Conservation (phyloP, 345 rosid species). For the Arabis hirsuta region DNA sequence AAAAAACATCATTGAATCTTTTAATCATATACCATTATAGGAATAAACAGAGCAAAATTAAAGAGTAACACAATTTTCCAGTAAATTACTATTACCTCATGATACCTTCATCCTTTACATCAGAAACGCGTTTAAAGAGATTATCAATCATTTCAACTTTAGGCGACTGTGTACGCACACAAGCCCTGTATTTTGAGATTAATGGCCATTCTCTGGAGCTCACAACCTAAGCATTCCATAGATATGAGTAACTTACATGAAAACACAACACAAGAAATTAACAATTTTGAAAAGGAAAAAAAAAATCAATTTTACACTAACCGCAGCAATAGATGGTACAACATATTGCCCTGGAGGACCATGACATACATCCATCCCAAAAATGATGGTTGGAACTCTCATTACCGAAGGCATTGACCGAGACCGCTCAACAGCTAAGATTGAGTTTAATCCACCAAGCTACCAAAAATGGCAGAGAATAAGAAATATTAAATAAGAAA, state of each 20-base stretch:
- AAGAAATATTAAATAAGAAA: too few relatives aligned
- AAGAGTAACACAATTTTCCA: too few relatives aligned
- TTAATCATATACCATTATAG: too few relatives aligned
- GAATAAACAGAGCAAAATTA: too few relatives aligned
- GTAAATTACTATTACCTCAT: background rate
- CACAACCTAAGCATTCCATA: constrained; percentile 51
- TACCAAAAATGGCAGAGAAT: too few relatives aligned
- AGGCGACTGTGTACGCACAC: constrained; percentile 78
- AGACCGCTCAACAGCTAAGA: too few relatives aligned
- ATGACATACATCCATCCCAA: too few relatives aligned
- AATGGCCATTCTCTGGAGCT: constrained; percentile 84
- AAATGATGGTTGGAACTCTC: too few relatives aligned
- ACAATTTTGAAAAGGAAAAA: background rate
- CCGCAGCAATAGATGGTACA: too few relatives aligned
- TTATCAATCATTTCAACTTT: constrained; percentile 84
- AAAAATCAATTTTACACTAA: background rate
- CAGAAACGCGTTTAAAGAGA: constrained; percentile 62
- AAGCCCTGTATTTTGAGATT: constrained; percentile 79
- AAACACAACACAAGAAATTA: background rate
- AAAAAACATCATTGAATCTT: constrained; percentile 11
- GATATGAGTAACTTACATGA: background rate
- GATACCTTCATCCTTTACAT: constrained; percentile 63
- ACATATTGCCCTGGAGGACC: too few relatives aligned
- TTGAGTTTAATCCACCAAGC: too few relatives aligned
- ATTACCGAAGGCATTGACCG: too few relatives aligned